Base-by-base conservation (phyloP, 2,329 filamentous ascomycete species). In the Scedosporium apiospermum region DNA sequence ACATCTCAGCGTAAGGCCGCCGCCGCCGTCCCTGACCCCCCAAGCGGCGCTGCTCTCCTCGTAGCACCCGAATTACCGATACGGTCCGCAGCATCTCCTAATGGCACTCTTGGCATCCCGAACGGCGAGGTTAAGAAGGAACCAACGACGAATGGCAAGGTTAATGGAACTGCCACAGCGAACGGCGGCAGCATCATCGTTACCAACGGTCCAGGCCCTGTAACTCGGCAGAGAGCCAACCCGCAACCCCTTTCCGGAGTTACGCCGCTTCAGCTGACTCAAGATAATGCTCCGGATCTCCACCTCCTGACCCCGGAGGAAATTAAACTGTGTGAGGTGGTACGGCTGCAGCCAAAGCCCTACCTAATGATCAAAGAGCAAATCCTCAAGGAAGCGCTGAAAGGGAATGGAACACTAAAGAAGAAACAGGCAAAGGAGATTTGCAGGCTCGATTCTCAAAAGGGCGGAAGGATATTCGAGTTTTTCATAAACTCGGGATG, bases 341-440 rank as follows among this genome's bases (percentile, higher is more conserved):
- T 96, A 14, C 85, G 92, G 51, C 77, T 99, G 61, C 89, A 95
- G 74, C 95, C 95, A 0, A 99, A 99, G 77, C 91, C 95, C 1
- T 99, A 97, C 73, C 76, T 97, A 4, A 91, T 91, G 71, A 91
- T 98, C 75, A 99, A 99, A 75, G 92, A 97, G 73, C 87, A 90
- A 65, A 80, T 98, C n/a, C 76, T 98, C 61, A 90, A 91, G 69
- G 93, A 98, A 72, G 91, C 93, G 0, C 84, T 96, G 72, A 95
- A 93, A 76, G 87, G 88, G 64, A 93, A 95, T 64, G 95, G 95
- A 1, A 84, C 82, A 12, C 77, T 99, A 6, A 98, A 96, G 80
- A 96, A 95, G 82, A 98, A 97, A 76, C 88, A 93, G 68, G 92
- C 92, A 2, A 90, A 88, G 71, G 90, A 96, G 71, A 88, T 98